phyloP scores from a whole-genome alignment of 495 filamentous ascomycete species.

The Penicillium canariense region DNA sequence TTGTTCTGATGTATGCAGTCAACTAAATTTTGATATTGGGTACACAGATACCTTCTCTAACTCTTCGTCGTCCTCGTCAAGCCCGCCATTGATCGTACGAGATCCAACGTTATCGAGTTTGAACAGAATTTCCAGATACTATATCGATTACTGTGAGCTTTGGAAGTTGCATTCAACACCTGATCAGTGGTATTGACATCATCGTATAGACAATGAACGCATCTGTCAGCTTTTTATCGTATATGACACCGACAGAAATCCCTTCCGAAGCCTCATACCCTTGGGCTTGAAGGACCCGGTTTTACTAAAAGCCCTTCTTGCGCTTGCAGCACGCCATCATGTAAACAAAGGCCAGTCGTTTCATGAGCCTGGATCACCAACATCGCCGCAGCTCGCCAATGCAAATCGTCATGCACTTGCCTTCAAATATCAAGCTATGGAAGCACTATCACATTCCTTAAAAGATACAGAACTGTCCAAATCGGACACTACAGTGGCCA shows the following conservation, averaged over 20 bases:
- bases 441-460: constrained; percentile 37
- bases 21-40: too few relatives aligned
- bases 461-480: constrained; percentile 17
- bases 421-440: constrained; percentile 51
- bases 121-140: constrained; percentile 36
- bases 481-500: constrained; percentile 43
- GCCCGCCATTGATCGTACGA: constrained; percentile 17
- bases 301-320: constrained; percentile 50
- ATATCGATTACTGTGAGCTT: constrained; percentile 49
- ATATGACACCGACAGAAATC: constrained; percentile 52
- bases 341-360: constrained; percentile 37
- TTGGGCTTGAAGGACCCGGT: constrained; percentile 46
- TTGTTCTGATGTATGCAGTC: too few relatives aligned
- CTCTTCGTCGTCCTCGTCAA: background rate
- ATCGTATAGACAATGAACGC: constrained; percentile 41
- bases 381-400: constrained; percentile 14
- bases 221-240: constrained; percentile 57
- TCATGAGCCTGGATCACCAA: constrained; percentile 12
- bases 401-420: constrained; percentile 45
- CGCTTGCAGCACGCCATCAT: constrained; percentile 54
- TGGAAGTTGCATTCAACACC: background rate
- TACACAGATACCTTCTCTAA: too few relatives aligned
- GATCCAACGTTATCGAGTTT: constrained; percentile 40
- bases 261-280: constrained; percentile 51
- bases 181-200: background rate